phyloP scores from a whole-genome alignment of 1,139 yeast genomes.

The Chernovozyma aurita region DNA sequence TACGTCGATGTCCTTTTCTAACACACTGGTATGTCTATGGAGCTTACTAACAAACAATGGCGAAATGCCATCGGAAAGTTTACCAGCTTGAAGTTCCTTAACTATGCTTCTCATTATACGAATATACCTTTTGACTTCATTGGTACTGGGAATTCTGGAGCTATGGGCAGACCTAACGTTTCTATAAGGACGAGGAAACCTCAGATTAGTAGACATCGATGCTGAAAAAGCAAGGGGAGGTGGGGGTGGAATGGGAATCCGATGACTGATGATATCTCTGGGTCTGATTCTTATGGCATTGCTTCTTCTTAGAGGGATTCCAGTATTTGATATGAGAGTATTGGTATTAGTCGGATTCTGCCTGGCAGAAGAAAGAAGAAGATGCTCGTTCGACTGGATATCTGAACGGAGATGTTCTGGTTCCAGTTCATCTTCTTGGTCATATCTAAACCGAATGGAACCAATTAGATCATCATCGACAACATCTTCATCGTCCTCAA shows the following conservation, averaged over 20 bases:
- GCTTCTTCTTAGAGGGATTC: conserved; percentile 9
- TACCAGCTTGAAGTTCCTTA: conserved; percentile 2
- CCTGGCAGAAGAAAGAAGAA: conserved; percentile 27
- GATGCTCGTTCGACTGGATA: conserved; percentile 18
- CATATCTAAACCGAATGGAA: not conserved
- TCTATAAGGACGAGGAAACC: not conserved
- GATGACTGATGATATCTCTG: not conserved
- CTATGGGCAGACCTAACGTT: not conserved
- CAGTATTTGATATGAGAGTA: conserved; percentile 12
- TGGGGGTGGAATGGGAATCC: not conserved
- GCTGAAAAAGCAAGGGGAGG: conserved; percentile 12
- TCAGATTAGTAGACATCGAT: not conserved
- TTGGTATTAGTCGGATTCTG: conserved; percentile 20
- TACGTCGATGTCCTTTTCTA: not conserved
- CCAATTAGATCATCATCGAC: not conserved
- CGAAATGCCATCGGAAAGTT: conserved; percentile 1
- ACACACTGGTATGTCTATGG: conserved; percentile 2
- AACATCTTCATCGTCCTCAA: conserved; percentile 1
- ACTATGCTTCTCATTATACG: conserved; percentile 1
- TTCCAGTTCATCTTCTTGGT: conserved; percentile 4
- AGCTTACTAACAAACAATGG: conserved; percentile 3
- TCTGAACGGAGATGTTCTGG: conserved; percentile 12
- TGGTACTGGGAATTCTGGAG: conserved; percentile 1
- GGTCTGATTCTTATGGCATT: conserved; percentile 7
- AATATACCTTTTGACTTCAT: conserved; percentile 4